A percentile compares a stretch with the other conserved stretches of the same genome.
These are phyloP conservation scores for Aureobasidium sp. DNA, from an alignment of 2,329 filamentous ascomycete genomes.

Conservation along the genomic window DNA sequence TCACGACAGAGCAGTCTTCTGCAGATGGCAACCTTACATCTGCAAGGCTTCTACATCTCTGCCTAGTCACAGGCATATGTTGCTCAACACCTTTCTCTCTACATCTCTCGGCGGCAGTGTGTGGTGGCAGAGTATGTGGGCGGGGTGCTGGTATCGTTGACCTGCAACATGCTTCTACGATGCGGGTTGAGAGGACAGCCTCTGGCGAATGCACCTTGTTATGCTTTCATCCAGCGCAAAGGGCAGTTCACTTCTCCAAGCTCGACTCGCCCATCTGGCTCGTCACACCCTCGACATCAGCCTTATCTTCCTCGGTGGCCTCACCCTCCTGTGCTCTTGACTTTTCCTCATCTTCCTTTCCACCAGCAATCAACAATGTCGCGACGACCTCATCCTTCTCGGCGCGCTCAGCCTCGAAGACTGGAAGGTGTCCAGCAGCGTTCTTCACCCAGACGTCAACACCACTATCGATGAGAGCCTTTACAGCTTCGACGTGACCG, in stretches of 20 bases:
- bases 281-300: constrained; percentile 10
- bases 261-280: constrained; percentile 7
- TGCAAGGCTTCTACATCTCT: neutral
- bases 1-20: neutral
- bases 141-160: neutral
- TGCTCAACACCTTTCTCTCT: neutral
- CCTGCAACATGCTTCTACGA: neutral
- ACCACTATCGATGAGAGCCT: constrained; percentile 66
- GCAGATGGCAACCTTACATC: neutral
- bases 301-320: constrained; percentile 12
- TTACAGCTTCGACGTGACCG: constrained; percentile 74
- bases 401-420: constrained; percentile 45
- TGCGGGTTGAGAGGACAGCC: neutral
- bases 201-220: neutral
- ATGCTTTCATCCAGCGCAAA: neutral
- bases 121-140: neutral
- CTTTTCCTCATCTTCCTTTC: constrained; percentile 32
- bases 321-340: constrained; percentile 16
- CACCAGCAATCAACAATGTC: constrained; percentile 41
- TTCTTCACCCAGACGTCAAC: constrained; percentile 75
- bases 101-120: neutral
- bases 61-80: neutral
- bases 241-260: neutral
- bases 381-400: constrained; percentile 44
- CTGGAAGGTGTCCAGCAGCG: constrained; percentile 65